Base-by-base conservation (phyloP, 768 basidiomycete genomes). In the Coprinopsis sp. region DNA sequence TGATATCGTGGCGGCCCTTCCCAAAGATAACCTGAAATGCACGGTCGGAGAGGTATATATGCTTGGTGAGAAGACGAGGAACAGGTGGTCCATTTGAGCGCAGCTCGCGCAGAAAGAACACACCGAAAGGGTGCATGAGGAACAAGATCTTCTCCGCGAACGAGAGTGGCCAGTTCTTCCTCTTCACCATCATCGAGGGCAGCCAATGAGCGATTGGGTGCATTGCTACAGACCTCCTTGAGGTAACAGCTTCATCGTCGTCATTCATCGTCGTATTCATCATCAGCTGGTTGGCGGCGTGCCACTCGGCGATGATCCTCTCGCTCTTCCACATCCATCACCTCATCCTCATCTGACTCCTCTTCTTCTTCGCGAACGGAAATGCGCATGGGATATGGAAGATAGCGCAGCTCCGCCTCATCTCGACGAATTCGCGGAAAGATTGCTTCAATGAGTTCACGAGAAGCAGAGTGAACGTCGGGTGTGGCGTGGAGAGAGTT, bases 401-500 rank as follows among this genome's bases (percentile, higher is more conserved):
- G 46, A 11, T 39, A 5, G 12, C 31, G 36, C 11, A 18, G 19
- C 3, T 8, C 8, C 3, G 39, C 37, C 13, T 37, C 46, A 27
- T 4, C 6, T 4, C 36, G 23, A 3, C 8, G 6, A 11, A n/a
- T 37, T 3, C 13, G 29, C 6, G 52, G 57, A 8, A 58, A 41
- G 19, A 51, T 34, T 4, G 51, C 46, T 8, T 22, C 16, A 48
- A 56, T 56, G 2, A 58, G 43, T 21, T 53, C 47, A 5, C 55
- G 39, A 1, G 42, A 51, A 8, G 56, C 49, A 0, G 46, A 36
- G 3, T 49, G 48, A 31, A 49, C 51, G 19, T 59, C 56, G 12
- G 53, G 51, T 1, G 53, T 48, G 3, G 53, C 41, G 33, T 52
- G 48, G 1, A 58, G 33, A 4, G 41, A 21, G 34, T 57, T 59